Evolutionary conservation across 139 green algal species (phyloP).

Genomic region (Chlamydomonas sphaeroides): DNA sequence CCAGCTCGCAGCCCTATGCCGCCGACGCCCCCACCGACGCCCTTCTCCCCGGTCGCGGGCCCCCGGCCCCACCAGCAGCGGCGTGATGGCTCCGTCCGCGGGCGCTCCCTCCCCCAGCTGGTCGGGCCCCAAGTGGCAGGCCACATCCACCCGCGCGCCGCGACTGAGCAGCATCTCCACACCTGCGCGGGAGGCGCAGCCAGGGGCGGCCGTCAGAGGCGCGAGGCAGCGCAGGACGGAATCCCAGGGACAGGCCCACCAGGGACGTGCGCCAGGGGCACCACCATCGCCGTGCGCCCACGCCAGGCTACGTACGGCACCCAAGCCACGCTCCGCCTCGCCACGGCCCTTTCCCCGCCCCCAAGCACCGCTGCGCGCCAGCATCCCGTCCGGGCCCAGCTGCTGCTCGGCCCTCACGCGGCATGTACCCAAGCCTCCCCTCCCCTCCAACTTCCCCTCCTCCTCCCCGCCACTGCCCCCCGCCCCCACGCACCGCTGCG

Average conservation of each 20-base stretch:
- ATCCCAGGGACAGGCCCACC: too few species aligned
- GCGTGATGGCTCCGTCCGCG: not conserved
- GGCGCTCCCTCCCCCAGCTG: not conserved
- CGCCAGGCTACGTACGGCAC: too few species aligned
- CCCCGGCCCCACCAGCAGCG: not conserved
- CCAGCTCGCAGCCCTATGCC: too few species aligned
- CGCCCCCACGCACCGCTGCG: not conserved
- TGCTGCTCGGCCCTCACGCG: too few species aligned
- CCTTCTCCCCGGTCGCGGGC: not conserved
- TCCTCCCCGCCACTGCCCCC: not conserved
- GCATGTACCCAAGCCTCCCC: too few species aligned
- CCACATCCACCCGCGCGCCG: constrained; percentile 20
- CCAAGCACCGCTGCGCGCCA: constrained; percentile 13
- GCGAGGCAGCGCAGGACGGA: too few species aligned
- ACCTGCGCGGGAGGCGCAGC: not conserved
- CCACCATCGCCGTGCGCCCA: too few species aligned
- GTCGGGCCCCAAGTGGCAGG: constrained; percentile 1
- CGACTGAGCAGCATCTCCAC: constrained; percentile 29
- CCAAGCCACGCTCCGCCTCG: not conserved
- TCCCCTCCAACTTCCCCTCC: not conserved
- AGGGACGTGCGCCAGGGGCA: too few species aligned
- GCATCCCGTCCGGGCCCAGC: constrained; percentile 22
- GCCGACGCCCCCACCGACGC: too few species aligned
- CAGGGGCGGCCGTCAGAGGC: too few species aligned
- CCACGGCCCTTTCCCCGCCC: not conserved